Evolutionary conservation across 2,329 filamentous ascomycete genomes (phyloP).

Genomic region (Lasiodiplodia sp.): DNA sequence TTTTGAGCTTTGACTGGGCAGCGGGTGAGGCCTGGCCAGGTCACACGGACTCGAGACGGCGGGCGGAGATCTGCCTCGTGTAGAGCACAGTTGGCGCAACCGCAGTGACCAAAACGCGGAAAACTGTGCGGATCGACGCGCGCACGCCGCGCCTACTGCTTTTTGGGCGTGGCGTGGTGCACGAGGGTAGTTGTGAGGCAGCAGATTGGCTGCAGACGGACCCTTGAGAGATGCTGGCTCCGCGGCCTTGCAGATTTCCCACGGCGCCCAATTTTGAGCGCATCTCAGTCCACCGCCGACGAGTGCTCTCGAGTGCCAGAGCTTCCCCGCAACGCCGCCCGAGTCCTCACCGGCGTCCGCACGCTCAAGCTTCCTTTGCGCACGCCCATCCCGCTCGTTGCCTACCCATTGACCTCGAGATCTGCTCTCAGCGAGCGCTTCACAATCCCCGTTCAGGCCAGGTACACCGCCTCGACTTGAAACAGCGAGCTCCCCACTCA

Average conservation of each 20-base stretch:
- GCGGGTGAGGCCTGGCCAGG: slow-evolving; percentile 8
- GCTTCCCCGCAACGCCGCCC: slow-evolving; percentile 30
- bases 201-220: slow-evolving; percentile 5
- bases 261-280: slow-evolving; percentile 27
- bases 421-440: slow-evolving; percentile 1
- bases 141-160: slow-evolving; percentile 18
- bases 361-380: not conserved
- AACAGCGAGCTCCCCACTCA: slow-evolving; percentile 30
- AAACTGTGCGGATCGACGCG: slow-evolving; percentile 28
- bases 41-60: slow-evolving; percentile 15
- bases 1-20: not conserved
- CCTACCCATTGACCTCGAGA: slow-evolving; percentile 15
- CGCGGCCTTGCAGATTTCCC: slow-evolving; percentile 29
- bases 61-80: slow-evolving; percentile 22
- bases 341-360: slow-evolving; percentile 3
- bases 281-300: slow-evolving; percentile 29
- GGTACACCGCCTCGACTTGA: slow-evolving; percentile 30
- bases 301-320: slow-evolving; percentile 18
- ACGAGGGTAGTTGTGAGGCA: slow-evolving; percentile 2
- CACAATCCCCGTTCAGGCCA: slow-evolving; percentile 9
- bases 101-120: slow-evolving; percentile 23
- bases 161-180: slow-evolving; percentile 17
- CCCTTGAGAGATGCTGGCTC: slow-evolving; percentile 16
- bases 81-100: slow-evolving; percentile 14
- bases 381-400: not conserved